Conservation (phyloP, 2,329 filamentous ascomycete genomes). For the Fusarium sp. region DNA sequence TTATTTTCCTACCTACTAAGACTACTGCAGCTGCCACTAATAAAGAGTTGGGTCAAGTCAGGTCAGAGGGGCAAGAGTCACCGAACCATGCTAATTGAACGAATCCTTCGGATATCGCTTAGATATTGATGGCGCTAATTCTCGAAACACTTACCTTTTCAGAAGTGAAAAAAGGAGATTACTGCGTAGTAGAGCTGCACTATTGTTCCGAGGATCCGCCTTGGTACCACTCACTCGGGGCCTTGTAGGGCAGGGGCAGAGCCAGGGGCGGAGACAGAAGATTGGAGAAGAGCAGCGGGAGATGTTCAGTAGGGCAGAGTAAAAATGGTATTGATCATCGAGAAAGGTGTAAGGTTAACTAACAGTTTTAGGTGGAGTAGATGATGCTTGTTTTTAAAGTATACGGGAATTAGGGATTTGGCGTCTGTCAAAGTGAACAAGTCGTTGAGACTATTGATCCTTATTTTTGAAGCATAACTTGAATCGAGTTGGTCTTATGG, state of each 20-base stretch:
- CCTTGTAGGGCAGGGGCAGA: conserved; percentile 7
- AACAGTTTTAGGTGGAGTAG: conserved; percentile 1
- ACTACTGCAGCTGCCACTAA: neutral
- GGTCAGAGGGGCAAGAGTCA: neutral
- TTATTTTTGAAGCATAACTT: conserved; percentile 19
- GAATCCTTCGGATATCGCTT: conserved; percentile 34
- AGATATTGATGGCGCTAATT: conserved; percentile 19
- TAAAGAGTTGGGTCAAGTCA: neutral
- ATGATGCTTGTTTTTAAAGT: neutral
- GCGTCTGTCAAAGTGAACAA: neutral
- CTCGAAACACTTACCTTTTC: conserved; percentile 23
- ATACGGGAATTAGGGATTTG: conserved; percentile 4
- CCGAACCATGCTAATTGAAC: conserved; percentile 11
- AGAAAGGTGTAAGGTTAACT: neutral
- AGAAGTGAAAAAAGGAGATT: conserved; percentile 26
- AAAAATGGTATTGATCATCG: neutral
- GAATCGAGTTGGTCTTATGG: conserved; percentile 10
- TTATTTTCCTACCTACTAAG: neutral
- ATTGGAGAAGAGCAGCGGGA: conserved; percentile 5
- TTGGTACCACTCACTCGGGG: conserved; percentile 7
- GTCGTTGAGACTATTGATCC: conserved; percentile 20
- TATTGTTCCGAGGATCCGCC: conserved; percentile 20
- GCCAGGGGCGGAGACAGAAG: neutral
- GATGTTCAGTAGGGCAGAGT: neutral
- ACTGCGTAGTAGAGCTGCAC: neutral